Base-by-base conservation (phyloP, 495 filamentous ascomycete species). In the Aspergillus incahuasiensis region DNA sequence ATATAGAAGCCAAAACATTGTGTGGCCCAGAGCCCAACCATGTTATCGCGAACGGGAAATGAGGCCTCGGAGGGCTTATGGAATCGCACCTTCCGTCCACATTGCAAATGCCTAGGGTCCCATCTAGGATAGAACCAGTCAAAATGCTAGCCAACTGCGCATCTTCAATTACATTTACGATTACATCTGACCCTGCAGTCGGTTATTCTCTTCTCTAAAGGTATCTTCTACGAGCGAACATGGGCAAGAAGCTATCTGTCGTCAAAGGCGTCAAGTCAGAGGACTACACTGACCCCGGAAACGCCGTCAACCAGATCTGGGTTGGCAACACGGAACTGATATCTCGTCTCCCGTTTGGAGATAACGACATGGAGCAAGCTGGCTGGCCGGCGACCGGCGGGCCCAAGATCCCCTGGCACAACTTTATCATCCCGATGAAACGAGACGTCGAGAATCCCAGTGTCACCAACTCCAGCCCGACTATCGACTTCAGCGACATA, bases 251-350 rank as follows among this genome's bases (percentile, higher is more conserved):
- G 40, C 3, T 74, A 20, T 68, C 71, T 5, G 67, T 57, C 4
- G 50, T 72, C n/a, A 46, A 54, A 20, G 69, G 68, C 0, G 71
- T 74, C 32, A 69, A 63, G 21, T 71, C 71, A 0, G 58, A 60
- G 15, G 55, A 71, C 22, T 69, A 63, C 61, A 68, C 67, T 53
- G 40, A 66, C 11, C 69, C 63, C 8, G 68, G 69, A 1, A 74
- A 74, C 60, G 71, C 64, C 1, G 67, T 74, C 52, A 72, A 74
- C 60, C 65, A 74, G 20, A 67, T 74, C 52, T 74, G 69, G 71
- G 21, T 71, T 5, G 69, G 65, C 5, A 55, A 68, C 20, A 40
- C 69, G 19, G 71, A 74, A 44, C 8, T 72, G 30, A 65, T 74
- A 41, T 74, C 71, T n/a, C 66, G 65, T 42, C 58, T 74, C 0